These are phyloP conservation scores for Candolleomyces efflorescens DNA, from an alignment of 768 basidiomycete species.

Conservation along the genomic window DNA sequence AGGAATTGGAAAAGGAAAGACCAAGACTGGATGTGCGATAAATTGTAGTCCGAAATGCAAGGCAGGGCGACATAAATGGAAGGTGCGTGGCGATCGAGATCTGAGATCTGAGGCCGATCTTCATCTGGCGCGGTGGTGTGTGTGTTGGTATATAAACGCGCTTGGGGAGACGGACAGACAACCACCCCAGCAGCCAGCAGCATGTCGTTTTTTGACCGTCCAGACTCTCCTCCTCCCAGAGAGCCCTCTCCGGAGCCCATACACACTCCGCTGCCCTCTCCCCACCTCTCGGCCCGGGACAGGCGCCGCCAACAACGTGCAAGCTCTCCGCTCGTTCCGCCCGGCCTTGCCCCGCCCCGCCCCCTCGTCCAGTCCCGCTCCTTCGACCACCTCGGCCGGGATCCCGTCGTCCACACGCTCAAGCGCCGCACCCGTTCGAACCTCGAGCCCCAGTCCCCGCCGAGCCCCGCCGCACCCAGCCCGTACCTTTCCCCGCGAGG, in stretches of 20 bases:
- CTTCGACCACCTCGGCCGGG: slow-evolving; percentile 3
- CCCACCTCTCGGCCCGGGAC: slow-evolving; percentile 20
- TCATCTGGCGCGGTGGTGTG: neutral
- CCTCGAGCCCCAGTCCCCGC: neutral
- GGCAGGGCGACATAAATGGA: neutral
- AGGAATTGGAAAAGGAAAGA: neutral
- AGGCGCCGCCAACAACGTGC: neutral
- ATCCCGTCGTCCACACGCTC: neutral
- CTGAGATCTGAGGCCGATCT: neutral
- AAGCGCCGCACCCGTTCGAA: slow-evolving; percentile 8
- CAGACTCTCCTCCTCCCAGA: slow-evolving; percentile 46
- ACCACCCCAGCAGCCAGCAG: neutral
- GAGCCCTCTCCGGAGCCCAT: slow-evolving; percentile 45
- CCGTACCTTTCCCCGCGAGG: neutral
- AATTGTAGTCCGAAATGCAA: neutral
- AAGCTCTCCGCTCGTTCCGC: slow-evolving; percentile 3
- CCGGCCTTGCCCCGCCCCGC: slow-evolving; percentile 9
- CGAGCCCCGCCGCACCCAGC: neutral
- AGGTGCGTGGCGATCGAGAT: neutral
- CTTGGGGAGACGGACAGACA: neutral
- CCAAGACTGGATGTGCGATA: neutral
- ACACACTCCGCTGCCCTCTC: slow-evolving; percentile 36
- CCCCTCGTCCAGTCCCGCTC: slow-evolving; percentile 7
- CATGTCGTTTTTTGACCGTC: slow-evolving; percentile 30
- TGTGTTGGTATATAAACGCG: neutral